phyloP scores from a whole-genome alignment of 192 early-diverging fungal species.

The Rhizophlyctis rosea region DNA sequence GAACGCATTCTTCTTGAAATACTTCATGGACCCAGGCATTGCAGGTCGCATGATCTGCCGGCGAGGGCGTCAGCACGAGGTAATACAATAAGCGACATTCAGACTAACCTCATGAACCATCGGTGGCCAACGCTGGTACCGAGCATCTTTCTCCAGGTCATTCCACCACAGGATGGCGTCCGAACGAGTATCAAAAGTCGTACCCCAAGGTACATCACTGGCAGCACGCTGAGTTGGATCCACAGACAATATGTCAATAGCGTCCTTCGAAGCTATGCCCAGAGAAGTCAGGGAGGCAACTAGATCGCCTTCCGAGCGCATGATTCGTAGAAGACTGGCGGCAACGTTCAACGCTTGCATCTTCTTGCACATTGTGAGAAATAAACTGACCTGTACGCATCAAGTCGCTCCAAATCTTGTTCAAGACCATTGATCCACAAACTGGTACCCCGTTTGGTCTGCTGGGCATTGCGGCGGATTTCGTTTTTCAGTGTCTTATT shows the following conservation, averaged over 20 bases:
- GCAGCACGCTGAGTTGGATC: slow-evolving; percentile 24
- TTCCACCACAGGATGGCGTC: slow-evolving; percentile 81
- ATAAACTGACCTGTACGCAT: slow-evolving; percentile 33
- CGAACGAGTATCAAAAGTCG: slow-evolving; percentile 79
- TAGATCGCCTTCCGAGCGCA: slow-evolving; percentile 24
- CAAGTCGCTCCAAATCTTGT: slow-evolving; percentile 26
- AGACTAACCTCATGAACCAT: slow-evolving; percentile 46
- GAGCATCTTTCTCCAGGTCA: slow-evolving; percentile 79
- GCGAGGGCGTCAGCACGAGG: background rate
- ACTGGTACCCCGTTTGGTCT: slow-evolving; percentile 8
- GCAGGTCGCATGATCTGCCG: slow-evolving; percentile 55
- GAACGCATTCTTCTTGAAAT: slow-evolving; percentile 76
- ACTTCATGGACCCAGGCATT: slow-evolving; percentile 69
- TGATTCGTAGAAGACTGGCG: slow-evolving; percentile 25
- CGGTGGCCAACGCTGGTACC: slow-evolving; percentile 69
- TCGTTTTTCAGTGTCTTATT: slow-evolving; percentile 44
- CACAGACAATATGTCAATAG: slow-evolving; percentile 27
- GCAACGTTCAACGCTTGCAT: background rate
- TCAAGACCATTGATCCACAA: slow-evolving; percentile 44
- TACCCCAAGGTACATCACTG: slow-evolving; percentile 41
- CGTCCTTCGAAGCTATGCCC: slow-evolving; percentile 21
- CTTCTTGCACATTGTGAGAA: background rate
- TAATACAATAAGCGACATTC: background rate
- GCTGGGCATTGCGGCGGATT: slow-evolving; percentile 34
- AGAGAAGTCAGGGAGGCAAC: slow-evolving; percentile 22